phyloP scores from a whole-genome alignment of 1,284 basidiomycete genomes.

The Rhodotorula sp. region DNA sequence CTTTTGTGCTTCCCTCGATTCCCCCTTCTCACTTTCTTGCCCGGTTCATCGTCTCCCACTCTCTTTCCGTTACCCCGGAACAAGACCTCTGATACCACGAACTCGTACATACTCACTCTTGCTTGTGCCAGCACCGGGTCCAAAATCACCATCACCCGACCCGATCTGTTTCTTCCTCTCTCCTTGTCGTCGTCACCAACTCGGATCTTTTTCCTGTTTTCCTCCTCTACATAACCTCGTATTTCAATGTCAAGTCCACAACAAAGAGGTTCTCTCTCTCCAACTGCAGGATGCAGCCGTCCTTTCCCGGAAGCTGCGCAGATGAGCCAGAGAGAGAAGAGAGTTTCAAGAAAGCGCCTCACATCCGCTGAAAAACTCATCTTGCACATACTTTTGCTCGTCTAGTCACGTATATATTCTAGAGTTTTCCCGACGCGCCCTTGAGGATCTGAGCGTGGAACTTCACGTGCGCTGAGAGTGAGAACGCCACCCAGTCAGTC shows the following conservation, averaged over 20 bases:
- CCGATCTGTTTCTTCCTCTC: too few relatives aligned
- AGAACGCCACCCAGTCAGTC: neutral
- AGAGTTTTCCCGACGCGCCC: conserved; percentile 29
- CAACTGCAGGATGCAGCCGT: neutral
- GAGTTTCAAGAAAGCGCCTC: too few relatives aligned
- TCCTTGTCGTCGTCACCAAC: neutral
- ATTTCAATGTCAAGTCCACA: neutral
- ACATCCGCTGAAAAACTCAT: neutral
- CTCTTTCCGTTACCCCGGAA: neutral
- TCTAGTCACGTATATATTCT: neutral
- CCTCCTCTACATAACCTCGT: too few relatives aligned
- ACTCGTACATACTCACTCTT: neutral
- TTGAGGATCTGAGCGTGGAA: conserved; percentile 55
- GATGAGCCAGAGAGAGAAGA: neutral
- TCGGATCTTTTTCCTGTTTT: neutral
- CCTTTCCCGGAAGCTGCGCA: too few relatives aligned
- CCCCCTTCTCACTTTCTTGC: neutral
- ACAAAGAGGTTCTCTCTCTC: neutral
- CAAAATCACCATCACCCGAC: neutral
- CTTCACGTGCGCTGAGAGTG: conserved; percentile 53
- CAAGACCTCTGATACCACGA: neutral
- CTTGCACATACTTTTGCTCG: neutral
- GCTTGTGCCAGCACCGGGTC: neutral
- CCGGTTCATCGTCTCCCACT: neutral
- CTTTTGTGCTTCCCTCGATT: neutral